Base-by-base conservation (phyloP, 1,139 yeast species). In the Protomyces pachydermus region DNA sequence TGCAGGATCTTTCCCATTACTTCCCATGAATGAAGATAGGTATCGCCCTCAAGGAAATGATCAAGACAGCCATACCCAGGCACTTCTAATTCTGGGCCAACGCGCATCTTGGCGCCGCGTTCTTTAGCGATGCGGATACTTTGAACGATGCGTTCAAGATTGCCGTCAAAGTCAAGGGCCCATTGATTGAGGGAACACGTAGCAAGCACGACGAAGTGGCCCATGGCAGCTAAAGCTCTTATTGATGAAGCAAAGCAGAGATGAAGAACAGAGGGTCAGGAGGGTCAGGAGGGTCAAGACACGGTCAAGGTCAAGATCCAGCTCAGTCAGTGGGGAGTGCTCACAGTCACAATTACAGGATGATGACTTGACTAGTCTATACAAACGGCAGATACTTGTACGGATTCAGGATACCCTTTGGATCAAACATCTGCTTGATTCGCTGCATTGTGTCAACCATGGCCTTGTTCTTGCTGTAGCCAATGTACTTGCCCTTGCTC, bases 111-210 rank as follows among this genome's bases (percentile, higher is more conserved):
- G 0, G 99, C 95, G 9, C 91, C 90, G 67, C 79, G 81, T 25
- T 76, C 74, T 72, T 91, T 91, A 64, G 98, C 97, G 63, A 82
- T 80, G 42, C 74, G 74, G 71, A 95, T 91, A 67, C 96, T 87
- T 72, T 87, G 86, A 45, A 93, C 72, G 70, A 95, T 93, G 65
- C 99, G 80, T 72, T 91, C 96, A 65, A 96, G 82, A 75, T 95
- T 95, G 4, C 98, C 99, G 74, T 93, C 98, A 76, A 90, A 95
- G 76, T 95, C 99, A 67, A 95, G 80, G 0, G 98, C 97, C 99
- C 99, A 95, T 82, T 95, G 99, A 76, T 95, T 95, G 70, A 95
- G 81, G 72, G 70, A 65, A 42, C 70, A 58, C 9, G 62, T 58
- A n/a, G 62, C 62, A 9, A 58, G 45, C 2, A 52, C 53, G 14